Percentiles rank a stretch among this genome's conserved stretches.
Evolutionary conservation across 2,329 filamentous ascomycete species (phyloP).

Genomic region (Hyphodiscus sp.): DNA sequence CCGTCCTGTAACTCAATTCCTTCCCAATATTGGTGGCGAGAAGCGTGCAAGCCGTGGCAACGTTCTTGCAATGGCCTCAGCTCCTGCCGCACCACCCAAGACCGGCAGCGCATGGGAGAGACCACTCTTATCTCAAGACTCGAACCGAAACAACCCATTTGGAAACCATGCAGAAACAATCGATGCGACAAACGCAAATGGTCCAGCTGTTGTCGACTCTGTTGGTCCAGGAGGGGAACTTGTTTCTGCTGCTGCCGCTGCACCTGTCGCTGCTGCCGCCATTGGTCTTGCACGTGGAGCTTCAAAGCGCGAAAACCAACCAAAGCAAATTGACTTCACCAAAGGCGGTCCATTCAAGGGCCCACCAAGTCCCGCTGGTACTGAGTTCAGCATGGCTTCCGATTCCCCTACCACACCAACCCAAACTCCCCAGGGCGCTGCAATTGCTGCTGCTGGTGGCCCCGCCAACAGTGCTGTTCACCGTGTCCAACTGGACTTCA

Average conservation of each 20-base stretch:
- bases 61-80: conserved; percentile 29
- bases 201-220: conserved; percentile 35
- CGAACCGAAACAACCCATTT: conserved; percentile 64
- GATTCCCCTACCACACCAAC: conserved; percentile 44
- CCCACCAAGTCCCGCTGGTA: conserved; percentile 55
- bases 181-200: conserved; percentile 35
- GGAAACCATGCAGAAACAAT: conserved; percentile 50
- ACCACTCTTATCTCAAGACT: conserved; percentile 37
- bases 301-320: conserved; percentile 48
- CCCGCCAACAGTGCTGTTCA: conserved; percentile 63
- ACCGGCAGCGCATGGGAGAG: conserved; percentile 35
- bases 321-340: conserved; percentile 47
- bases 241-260: conserved; percentile 26
- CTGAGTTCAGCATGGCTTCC: conserved; percentile 55
- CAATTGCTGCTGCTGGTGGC: conserved; percentile 56
- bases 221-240: conserved; percentile 34
- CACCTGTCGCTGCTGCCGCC: conserved; percentile 16
- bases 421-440: conserved; percentile 42
- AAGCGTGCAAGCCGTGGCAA: conserved; percentile 45
- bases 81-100: neutral
- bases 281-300: conserved; percentile 43
- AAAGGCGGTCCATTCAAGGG: conserved; percentile 31
- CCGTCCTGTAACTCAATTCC: conserved; percentile 77
- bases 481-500: conserved; percentile 91
- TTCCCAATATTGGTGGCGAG: conserved; percentile 56